Base-by-base conservation (phyloP, 2,329 filamentous ascomycete species). In the Pseudogymnoascus sp. region DNA sequence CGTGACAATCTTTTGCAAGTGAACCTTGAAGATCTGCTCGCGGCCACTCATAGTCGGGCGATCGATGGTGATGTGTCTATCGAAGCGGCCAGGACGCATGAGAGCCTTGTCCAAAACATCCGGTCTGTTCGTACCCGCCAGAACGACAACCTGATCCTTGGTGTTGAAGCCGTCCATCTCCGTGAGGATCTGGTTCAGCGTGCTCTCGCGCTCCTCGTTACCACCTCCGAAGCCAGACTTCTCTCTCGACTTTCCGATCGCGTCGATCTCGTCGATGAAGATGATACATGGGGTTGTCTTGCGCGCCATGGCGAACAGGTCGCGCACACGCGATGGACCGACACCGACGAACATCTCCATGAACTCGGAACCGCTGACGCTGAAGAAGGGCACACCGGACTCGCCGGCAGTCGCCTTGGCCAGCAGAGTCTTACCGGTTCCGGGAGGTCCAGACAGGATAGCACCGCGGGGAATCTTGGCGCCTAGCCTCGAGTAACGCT, bases 161-260 rank as follows among this genome's bases (percentile, higher is more conserved):
- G 93, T 97, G 77, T 97, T 97, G 86, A 97, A 97, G 64, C 93
- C 95, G 74, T 99, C 95, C 95, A 99, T 99, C 76, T 99, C 95
- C 0, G 95, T 99, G 62, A 99, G 81, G 66, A 99, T 97, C 78
- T 99, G 95, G 77, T 99, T 99, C 28, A 99, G 86, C 0, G 95
- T 99, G 59, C 90, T 91, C 78, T 99, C 95, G 66, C 95, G 89
- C 79, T 99, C 95, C 73, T 99, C 95, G 73, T 97, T 97, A 66
- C 95, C 95, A 67, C 93, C 93, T 40, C 89, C 89, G 64, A 91
- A 91, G 68, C 88, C 89, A 36, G 88, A 85, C 74, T 96, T 96
- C 21, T 87, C 82, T 78, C 95, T 86, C 63, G 93, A 90, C 74
- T 93, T 91, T 70, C 95, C 95, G 71, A 99, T 97, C 64, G 95